These are phyloP conservation scores for Sporobolomyces pararoseus DNA, from an alignment of 768 basidiomycete species.

Conservation along the genomic window DNA sequence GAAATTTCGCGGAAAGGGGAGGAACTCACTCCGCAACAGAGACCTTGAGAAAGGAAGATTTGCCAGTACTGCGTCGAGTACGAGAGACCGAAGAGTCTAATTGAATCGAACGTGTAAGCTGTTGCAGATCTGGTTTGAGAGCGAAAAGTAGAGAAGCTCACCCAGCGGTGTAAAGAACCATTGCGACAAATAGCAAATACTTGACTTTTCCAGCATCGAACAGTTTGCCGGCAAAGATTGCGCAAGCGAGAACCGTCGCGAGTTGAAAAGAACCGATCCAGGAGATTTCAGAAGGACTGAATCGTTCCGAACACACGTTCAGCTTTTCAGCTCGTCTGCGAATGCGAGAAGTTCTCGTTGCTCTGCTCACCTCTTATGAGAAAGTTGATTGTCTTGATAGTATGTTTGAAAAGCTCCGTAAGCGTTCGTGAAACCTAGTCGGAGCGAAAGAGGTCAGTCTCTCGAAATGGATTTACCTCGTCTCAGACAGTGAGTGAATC, in stretches of 20 bases:
- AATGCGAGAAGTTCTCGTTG: too few relatives aligned
- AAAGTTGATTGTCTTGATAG: constrained; percentile 37
- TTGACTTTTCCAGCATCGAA: constrained; percentile 56
- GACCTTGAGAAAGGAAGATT: constrained; percentile 59
- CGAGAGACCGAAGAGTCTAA: constrained; percentile 36
- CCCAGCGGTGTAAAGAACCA: constrained; percentile 52
- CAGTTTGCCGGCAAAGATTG: constrained; percentile 55
- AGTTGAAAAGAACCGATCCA: constrained; percentile 58
- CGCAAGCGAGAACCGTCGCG: constrained; percentile 54
- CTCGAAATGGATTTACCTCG: neutral
- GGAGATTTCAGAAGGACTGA: constrained; percentile 40
- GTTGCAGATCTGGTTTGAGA: too few relatives aligned
- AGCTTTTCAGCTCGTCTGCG: neutral
- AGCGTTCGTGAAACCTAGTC: constrained; percentile 25
- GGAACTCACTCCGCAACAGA: constrained; percentile 51
- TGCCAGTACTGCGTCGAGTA: constrained; percentile 45
- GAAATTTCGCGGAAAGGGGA: too few relatives aligned
- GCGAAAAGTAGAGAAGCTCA: constrained; percentile 25
- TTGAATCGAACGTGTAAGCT: neutral
- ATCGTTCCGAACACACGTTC: too few relatives aligned
- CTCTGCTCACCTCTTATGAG: constrained; percentile 8
- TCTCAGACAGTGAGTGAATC: too few relatives aligned
- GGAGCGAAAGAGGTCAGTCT: too few relatives aligned
- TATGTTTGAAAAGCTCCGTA: constrained; percentile 41
- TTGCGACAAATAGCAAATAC: constrained; percentile 45